These are phyloP conservation scores for Pseudocercospora macadamiae DNA, from an alignment of 2,329 filamentous ascomycete genomes.

Conservation along the genomic window DNA sequence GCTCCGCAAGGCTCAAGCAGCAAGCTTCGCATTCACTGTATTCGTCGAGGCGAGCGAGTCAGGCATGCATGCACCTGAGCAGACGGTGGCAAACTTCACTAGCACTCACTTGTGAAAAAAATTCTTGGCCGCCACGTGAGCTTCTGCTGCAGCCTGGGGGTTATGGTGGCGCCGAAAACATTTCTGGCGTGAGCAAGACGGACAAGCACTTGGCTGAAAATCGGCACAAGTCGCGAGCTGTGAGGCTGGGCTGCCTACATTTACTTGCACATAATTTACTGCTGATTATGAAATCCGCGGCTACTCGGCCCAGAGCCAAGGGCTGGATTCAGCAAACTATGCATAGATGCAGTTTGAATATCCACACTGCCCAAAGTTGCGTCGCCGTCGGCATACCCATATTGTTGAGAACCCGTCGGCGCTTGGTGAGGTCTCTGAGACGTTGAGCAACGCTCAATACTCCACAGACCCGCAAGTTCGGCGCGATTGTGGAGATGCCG, in stretches of 20 bases:
- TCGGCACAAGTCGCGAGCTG: slow-evolving; percentile 9
- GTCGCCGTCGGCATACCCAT: slow-evolving; percentile 6
- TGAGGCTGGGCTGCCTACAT: background rate
- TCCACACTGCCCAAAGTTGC: slow-evolving; percentile 1
- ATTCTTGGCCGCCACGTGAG: slow-evolving; percentile 12
- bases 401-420: slow-evolving; percentile 6
- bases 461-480: slow-evolving; percentile 18
- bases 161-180: slow-evolving; percentile 10
- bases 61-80: background rate
- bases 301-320: slow-evolving; percentile 16
- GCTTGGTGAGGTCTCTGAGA: background rate
- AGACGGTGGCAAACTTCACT: background rate
- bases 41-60: slow-evolving; percentile 9
- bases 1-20: slow-evolving; percentile 20
- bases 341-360: background rate
- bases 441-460: background rate
- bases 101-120: background rate
- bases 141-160: background rate
- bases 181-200: slow-evolving; percentile 2
- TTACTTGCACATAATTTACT: background rate
- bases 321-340: background rate
- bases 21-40: slow-evolving; percentile 18
- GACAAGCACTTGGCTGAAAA: slow-evolving; percentile 2
- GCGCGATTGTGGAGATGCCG: slow-evolving; percentile 21
- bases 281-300: slow-evolving; percentile 7